phyloP scores from a whole-genome alignment of 495 filamentous ascomycete species.

The Friedmanniomyces endolithicus region DNA sequence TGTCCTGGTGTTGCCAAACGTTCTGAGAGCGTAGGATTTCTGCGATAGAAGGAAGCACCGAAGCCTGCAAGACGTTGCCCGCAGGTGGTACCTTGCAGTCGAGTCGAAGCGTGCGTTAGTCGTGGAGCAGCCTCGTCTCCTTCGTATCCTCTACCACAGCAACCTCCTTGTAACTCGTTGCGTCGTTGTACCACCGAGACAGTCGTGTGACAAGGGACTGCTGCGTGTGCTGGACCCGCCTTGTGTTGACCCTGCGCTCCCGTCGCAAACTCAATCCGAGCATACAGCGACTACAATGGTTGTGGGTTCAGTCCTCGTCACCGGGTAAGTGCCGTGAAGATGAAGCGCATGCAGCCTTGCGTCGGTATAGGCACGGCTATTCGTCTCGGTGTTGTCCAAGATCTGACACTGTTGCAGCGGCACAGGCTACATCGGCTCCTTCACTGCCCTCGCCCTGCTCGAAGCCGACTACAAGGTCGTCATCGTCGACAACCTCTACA shows the following conservation, averaged over 20 bases:
- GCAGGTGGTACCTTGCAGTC: too few species aligned
- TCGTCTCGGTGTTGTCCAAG: background rate
- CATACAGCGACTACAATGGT: conserved; percentile 40
- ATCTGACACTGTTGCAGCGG: conserved; percentile 46
- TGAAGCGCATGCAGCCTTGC: background rate
- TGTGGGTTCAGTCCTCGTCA: conserved; percentile 75
- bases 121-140: too few species aligned
- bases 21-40: too few species aligned
- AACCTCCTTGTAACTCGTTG: background rate
- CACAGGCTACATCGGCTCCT: conserved; percentile 97
- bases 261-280: background rate
- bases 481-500: conserved; percentile 90
- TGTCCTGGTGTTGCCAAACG: too few species aligned
- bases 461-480: conserved; percentile 92
- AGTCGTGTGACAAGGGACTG: background rate
- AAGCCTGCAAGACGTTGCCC: too few species aligned
- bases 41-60: too few species aligned
- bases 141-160: background rate
- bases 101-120: too few species aligned
- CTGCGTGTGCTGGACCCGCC: background rate
- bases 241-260: background rate
- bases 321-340: conserved; percentile 52
- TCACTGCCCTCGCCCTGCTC: conserved; percentile 84
- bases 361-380: background rate
- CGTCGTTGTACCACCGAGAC: background rate